Base-by-base conservation (phyloP, 2,329 filamentous ascomycete species). In the Arthrobotrys megalospora region DNA sequence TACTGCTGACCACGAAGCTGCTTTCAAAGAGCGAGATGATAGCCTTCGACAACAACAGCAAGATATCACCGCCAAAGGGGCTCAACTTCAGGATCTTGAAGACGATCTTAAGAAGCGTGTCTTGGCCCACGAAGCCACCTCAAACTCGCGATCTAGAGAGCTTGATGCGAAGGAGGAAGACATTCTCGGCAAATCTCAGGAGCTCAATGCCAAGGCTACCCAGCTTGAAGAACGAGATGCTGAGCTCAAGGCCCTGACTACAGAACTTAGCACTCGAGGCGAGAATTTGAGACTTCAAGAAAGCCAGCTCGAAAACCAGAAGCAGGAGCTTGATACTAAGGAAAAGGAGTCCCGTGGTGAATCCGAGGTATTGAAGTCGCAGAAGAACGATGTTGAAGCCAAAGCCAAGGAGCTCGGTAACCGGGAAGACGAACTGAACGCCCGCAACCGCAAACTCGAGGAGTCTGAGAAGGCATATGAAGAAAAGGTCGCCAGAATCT, bases 381-480 rank as follows among this genome's bases (percentile, higher is more conserved):
- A 70, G 19, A 41, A 66, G 14, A 47, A 50, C 6, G 19, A 21
- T 8, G 52, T 70, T 32, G 53, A 70, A 6, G 16, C n/a, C 3
- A 43, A 38, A 11, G 32, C 45, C 11, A 62, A 38, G 6, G 41
- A 32, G n/a, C 67, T 71, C n/a, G n/a, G 55, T 19, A n/a, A 62
- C 11, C 67, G 32, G 11, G 67, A 71, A 43, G 53, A 41, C 11
- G 32, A 38, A 8, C 45, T 71, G 36, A 52, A 63, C 7, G 45
- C 32, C 6, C 24, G 36, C 12, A 48, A 16, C 6, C 8, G 21
- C 6, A 50, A 63, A 32, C 43, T 71, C 6, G 50, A 47, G 8
- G 60, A 66, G 10, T 66, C 73, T 5, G 52, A 71, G 34, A 70
- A 52, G 48, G 38, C 41, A 8, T 41, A 71, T 16, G 47, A 19